Evolutionary conservation across 768 basidiomycete species (phyloP), one percentile per base, ranked within the genome.

Genomic region (Tulasnella sp.): DNA sequence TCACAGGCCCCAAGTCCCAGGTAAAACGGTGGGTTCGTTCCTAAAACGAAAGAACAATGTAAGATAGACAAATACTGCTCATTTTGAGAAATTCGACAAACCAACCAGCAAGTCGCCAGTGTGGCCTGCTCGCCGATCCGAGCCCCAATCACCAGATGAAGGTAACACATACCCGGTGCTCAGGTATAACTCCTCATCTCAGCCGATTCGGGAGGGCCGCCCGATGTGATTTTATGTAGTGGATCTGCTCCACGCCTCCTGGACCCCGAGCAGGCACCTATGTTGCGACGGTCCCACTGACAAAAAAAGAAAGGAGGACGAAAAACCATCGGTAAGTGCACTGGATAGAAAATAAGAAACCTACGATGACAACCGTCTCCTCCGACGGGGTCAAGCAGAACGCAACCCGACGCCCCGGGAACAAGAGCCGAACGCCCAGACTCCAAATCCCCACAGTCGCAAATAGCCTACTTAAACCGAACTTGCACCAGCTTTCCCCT

Each of bases 201-300:
- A 28, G 60, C 60, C 60, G 31, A 31, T 37, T 69, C 37, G 4
- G 64, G 64, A 22, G 64, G n/a, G 64, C 31, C 4, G 7, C 64
- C 34, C 64, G 64, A 69, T 69, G 64, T 69, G 64, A 69, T 69
- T 69, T 37, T 37, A 69, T 37, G 64, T 37, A 69, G 64, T 24
- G 28, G 4, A 11, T 69, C 64, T 69, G 34, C 1, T 69, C 16
- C 64, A 69, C 31, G 64, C 64, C 28, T 31, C 64, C 34, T 69
- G 31, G 18, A 28, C 12, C 64, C 20, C 16, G 34, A 69, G 64
- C 28, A 28, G 64, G 31, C 64, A 28, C 31, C 31, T 31, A 69
- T 64, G 60, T 69, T 28, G 64, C 34, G 64, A 69, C 64, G 0
- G 16, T 8, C 34, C 64, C 24, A 69, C 31, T 31, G 14, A 46